Evolutionary conservation across 345 rosid genomes (phyloP).

Genomic region (Linum tenue): DNA sequence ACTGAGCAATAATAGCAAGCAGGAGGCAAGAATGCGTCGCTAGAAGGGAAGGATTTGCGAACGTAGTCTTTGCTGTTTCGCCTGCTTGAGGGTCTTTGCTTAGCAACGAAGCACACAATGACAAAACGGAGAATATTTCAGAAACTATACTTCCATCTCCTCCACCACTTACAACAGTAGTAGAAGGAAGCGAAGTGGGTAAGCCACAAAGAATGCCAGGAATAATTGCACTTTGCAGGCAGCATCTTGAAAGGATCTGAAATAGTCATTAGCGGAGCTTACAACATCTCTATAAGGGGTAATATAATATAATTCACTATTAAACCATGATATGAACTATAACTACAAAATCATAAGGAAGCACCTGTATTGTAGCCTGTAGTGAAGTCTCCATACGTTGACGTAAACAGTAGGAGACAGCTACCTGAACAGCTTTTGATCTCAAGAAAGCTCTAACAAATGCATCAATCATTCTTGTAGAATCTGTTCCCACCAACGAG

Average conservation of each 20-base stretch:
- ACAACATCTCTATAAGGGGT: neutral
- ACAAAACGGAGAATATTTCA: conserved; percentile 66
- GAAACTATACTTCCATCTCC: conserved; percentile 86
- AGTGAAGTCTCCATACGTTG: conserved; percentile 62
- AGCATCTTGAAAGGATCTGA: conserved; percentile 89
- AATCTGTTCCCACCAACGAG: conserved; percentile 40
- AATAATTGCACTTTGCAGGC: conserved; percentile 64
- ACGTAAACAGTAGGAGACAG: conserved; percentile 67
- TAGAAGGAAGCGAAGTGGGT: conserved; percentile 74
- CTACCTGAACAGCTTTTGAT: conserved; percentile 71
- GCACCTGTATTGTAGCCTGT: conserved; percentile 69
- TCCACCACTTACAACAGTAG: conserved; percentile 86
- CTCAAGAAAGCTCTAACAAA: conserved; percentile 66
- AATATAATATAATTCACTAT: neutral
- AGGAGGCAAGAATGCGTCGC: conserved; percentile 57
- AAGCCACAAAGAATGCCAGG: conserved; percentile 81
- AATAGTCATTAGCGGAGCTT: conserved; percentile 15
- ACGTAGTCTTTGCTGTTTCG: conserved; percentile 49
- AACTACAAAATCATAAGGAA: conserved; percentile 6
- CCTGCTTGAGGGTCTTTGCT: conserved; percentile 51
- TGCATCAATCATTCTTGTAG: conserved; percentile 56
- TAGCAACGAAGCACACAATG: conserved; percentile 40
- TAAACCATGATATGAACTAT: conserved; percentile 2
- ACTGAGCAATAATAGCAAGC: conserved; percentile 71
- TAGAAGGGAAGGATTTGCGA: conserved; percentile 43